Evolutionary conservation across 208 protist species (phyloP).

Genomic region (Trypanosomatidae sp.): DNA sequence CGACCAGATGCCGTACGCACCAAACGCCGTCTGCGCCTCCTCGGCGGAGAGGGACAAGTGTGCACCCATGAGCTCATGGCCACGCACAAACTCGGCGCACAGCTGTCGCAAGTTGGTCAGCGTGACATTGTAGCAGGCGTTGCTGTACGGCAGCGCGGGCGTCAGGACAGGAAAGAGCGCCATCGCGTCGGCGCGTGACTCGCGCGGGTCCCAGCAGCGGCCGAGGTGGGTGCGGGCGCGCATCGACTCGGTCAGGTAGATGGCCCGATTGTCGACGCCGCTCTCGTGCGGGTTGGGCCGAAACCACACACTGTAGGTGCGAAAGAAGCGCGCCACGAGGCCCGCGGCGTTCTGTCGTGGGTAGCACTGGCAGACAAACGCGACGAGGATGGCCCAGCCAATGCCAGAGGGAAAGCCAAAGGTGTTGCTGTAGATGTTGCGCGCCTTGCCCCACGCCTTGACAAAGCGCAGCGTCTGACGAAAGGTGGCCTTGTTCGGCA

Average conservation of each 20-base stretch:
- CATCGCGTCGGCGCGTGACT: constrained; percentile 79
- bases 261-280: constrained; percentile 71
- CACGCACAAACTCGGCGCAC: constrained; percentile 91
- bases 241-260: constrained; percentile 80
- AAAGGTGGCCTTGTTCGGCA: constrained; percentile 93
- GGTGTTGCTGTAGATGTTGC: constrained; percentile 94
- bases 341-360: constrained; percentile 90
- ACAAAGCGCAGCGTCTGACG: constrained; percentile 92
- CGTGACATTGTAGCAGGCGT: constrained; percentile 96
- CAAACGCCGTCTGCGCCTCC: constrained; percentile 35
- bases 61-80: constrained; percentile 57
- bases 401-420: constrained; percentile 96
- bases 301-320: constrained; percentile 87
- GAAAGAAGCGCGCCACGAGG: constrained; percentile 93
- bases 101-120: constrained; percentile 90
- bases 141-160: constrained; percentile 95
- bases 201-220: constrained; percentile 67
- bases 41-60: constrained; percentile 23
- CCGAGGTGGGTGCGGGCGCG: constrained; percentile 54
- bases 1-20: constrained; percentile 66
- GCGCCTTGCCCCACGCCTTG: constrained; percentile 94
- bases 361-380: constrained; percentile 96
- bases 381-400: constrained; percentile 94
- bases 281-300: constrained; percentile 74
- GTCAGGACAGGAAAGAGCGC: constrained; percentile 97